Conservation (phyloP, 768 basidiomycete species). For the Mycena crocata region DNA sequence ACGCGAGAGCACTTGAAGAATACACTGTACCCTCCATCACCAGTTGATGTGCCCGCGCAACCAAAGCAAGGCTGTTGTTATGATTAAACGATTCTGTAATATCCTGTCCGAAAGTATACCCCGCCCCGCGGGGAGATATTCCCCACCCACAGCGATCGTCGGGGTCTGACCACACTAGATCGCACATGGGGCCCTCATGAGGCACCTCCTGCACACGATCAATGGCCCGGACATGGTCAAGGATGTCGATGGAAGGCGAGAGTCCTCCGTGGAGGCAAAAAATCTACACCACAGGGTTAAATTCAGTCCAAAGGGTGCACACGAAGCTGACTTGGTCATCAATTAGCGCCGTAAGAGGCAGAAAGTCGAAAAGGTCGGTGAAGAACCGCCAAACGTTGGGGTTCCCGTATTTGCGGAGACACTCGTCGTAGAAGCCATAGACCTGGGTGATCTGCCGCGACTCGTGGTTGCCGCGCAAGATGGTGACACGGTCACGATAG, state of each 20-base stretch:
- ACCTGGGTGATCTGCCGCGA: conserved; percentile 99
- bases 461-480: conserved; percentile 98
- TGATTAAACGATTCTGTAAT: conserved; percentile 99
- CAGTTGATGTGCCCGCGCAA: conserved; percentile 93
- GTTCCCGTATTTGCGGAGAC: conserved; percentile 98
- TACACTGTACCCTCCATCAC: conserved; percentile 96
- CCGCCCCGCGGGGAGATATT: conserved; percentile 97
- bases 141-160: conserved; percentile 99
- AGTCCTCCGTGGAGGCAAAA: conserved; percentile 98
- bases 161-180: conserved; percentile 98
- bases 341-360: conserved; percentile 96
- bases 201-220: conserved; percentile 99
- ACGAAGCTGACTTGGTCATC: conserved; percentile 92
- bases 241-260: conserved; percentile 98
- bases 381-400: conserved; percentile 99
- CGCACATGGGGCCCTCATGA: conserved; percentile 99
- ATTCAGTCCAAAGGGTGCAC: conserved; percentile 21
- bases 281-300: conserved; percentile 68
- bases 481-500: conserved; percentile 98
- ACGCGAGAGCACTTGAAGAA: not conserved
- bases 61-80: conserved; percentile 96
- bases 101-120: conserved; percentile 99
- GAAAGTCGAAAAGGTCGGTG: conserved; percentile 97
- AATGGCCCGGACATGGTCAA: conserved; percentile 98
- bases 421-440: conserved; percentile 99